A percentile compares a stretch with the other conserved stretches of the same genome.
These are phyloP conservation scores for Arthromyces matolae DNA, from an alignment of 768 basidiomycete genomes.

Conservation along the genomic window DNA sequence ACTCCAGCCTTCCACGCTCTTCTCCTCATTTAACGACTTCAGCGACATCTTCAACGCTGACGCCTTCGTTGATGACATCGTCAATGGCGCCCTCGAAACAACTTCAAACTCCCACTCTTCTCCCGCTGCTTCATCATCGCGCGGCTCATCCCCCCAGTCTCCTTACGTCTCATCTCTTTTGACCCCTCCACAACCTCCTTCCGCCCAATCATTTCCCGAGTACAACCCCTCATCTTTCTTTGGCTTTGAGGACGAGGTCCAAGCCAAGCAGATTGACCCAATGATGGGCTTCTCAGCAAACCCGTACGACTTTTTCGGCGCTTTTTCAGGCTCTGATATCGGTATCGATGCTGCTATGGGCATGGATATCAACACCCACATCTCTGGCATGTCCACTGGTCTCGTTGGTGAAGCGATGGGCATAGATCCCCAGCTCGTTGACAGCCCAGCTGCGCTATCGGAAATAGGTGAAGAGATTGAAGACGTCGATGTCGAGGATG, in stretches of 20 bases:
- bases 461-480: constrained; percentile 37
- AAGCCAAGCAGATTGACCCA: constrained; percentile 29
- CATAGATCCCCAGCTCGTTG: constrained; percentile 79
- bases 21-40: constrained; percentile 34
- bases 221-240: constrained; percentile 37
- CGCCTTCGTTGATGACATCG: constrained; percentile 36
- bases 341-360: constrained; percentile 25
- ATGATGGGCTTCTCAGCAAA: constrained; percentile 21
- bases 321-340: constrained; percentile 25
- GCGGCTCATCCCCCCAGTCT: constrained; percentile 43
- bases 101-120: constrained; percentile 25
- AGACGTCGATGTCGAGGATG: constrained; percentile 19
- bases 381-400: constrained; percentile 7
- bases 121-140: constrained; percentile 37
- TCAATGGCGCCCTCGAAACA: constrained; percentile 14
- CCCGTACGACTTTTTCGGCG: constrained; percentile 40
- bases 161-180: constrained; percentile 36
- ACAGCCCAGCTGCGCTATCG: constrained; percentile 47
- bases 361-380: constrained; percentile 18
- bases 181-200: constrained; percentile 42
- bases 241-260: constrained; percentile 44
- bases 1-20: constrained; percentile 23
- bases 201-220: constrained; percentile 35
- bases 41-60: constrained; percentile 70
- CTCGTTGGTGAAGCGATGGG: constrained; percentile 18